Evolutionary conservation across 2,329 filamentous ascomycete genomes (phyloP).

Genomic region (Tolypocladium tundrense): DNA sequence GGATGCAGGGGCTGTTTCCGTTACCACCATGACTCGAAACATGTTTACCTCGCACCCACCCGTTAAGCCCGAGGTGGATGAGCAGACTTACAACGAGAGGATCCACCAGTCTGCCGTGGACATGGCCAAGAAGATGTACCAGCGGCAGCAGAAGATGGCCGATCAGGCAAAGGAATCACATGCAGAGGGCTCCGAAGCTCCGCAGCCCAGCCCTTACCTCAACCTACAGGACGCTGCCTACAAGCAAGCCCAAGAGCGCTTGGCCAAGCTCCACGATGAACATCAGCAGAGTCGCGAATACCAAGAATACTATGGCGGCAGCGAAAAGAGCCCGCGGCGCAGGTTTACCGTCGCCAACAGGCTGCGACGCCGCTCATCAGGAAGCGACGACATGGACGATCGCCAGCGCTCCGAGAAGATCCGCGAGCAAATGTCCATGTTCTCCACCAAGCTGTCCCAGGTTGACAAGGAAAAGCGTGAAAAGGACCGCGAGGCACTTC

Average conservation of each 20-base stretch:
- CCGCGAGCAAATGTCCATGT: slow-evolving; percentile 66
- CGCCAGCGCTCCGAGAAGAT: slow-evolving; percentile 62
- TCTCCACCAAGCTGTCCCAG: slow-evolving; percentile 56
- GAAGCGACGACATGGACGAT: slow-evolving; percentile 58
- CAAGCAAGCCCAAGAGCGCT: slow-evolving; percentile 71
- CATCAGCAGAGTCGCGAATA: slow-evolving; percentile 52
- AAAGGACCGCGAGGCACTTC: slow-evolving; percentile 62
- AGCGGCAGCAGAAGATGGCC: slow-evolving; percentile 52
- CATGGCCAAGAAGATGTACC: slow-evolving; percentile 85
- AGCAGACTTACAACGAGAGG: slow-evolving; percentile 60
- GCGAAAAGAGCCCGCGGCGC: slow-evolving; percentile 19
- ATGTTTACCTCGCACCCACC: slow-evolving; percentile 73
- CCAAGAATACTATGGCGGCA: slow-evolving; percentile 66
- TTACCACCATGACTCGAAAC: slow-evolving; percentile 56
- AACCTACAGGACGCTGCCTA: slow-evolving; percentile 81
- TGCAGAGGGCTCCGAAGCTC: slow-evolving; percentile 17
- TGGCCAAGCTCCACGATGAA: slow-evolving; percentile 71
- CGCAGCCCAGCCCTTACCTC: slow-evolving; percentile 42
- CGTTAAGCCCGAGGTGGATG: slow-evolving; percentile 61
- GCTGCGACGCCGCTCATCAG: slow-evolving; percentile 49
- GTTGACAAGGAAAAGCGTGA: slow-evolving; percentile 66
- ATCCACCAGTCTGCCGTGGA: slow-evolving; percentile 75
- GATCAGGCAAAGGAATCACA: slow-evolving; percentile 37
- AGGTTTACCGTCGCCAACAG: slow-evolving; percentile 44
- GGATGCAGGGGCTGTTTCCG: slow-evolving; percentile 56